Percentiles rank a stretch among this genome's conserved stretches.
These are phyloP conservation scores for Chalaropsis ovoidea DNA, from an alignment of 2,329 filamentous ascomycete species.

Conservation along the genomic window DNA sequence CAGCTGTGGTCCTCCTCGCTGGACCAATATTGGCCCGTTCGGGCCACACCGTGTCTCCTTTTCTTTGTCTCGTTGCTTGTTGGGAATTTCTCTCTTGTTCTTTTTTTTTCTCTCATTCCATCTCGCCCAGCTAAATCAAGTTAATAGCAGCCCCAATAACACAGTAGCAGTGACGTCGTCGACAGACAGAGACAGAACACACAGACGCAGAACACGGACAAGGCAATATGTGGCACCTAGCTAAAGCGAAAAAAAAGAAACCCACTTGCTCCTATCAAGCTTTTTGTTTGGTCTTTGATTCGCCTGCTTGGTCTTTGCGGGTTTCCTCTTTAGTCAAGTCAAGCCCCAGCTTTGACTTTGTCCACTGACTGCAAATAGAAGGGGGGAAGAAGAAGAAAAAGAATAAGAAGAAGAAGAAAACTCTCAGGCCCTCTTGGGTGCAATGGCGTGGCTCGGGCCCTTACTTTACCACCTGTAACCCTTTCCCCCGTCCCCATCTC, in stretches of 20 bases:
- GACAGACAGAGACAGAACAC: not conserved
- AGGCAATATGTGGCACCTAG: not conserved
- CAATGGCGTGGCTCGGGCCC: too few species aligned
- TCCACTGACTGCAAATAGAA: not conserved
- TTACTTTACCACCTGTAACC: too few species aligned
- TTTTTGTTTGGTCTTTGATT: not conserved
- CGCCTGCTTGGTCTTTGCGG: not conserved
- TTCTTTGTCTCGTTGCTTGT: not conserved
- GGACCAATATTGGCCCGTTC: not conserved
- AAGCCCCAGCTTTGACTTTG: not conserved
- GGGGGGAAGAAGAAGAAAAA: not conserved
- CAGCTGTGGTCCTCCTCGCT: not conserved
- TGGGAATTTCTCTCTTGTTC: not conserved
- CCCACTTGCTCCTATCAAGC: slow-evolving; percentile 5
- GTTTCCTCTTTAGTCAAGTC: not conserved
- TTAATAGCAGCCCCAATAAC: not conserved
- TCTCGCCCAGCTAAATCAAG: not conserved
- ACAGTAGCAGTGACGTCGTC: slow-evolving; percentile 1
- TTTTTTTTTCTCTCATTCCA: not conserved
- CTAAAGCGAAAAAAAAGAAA: not conserved
- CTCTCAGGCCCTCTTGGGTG: not conserved
- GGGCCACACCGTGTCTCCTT: not conserved
- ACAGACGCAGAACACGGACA: not conserved
- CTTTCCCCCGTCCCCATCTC: too few species aligned
- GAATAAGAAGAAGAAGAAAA: not conserved